These are phyloP conservation scores for Penicillium sp. DNA, from an alignment of 2,329 filamentous ascomycete genomes.

Conservation along the genomic window DNA sequence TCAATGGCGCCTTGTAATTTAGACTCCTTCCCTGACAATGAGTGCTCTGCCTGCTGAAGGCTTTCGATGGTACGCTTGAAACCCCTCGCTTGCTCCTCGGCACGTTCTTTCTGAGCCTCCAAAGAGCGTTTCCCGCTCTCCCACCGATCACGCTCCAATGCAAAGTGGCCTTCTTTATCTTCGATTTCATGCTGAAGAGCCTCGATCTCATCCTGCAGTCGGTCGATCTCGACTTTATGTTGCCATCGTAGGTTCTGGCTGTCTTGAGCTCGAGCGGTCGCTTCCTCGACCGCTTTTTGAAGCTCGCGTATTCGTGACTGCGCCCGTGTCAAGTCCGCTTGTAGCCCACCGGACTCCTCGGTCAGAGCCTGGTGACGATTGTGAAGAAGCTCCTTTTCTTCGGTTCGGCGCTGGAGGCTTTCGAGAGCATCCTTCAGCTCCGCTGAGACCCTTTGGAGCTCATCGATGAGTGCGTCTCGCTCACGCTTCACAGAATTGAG, in stretches of 20 bases:
- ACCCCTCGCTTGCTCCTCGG: conserved; percentile 61
- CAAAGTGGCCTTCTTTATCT: conserved; percentile 64
- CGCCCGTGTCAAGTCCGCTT: conserved; percentile 53
- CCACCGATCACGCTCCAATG: conserved; percentile 67
- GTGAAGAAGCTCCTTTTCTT: conserved; percentile 65
- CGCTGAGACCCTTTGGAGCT: conserved; percentile 36
- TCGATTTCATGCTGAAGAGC: conserved; percentile 59
- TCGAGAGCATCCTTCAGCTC: conserved; percentile 53
- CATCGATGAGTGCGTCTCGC: conserved; percentile 41
- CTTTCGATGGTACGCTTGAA: conserved; percentile 66
- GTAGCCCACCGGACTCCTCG: conserved; percentile 60
- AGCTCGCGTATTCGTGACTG: conserved; percentile 43
- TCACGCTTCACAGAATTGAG: conserved; percentile 41
- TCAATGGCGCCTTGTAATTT: conserved; percentile 63
- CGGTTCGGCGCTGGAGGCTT: conserved; percentile 53
- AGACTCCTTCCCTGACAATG: conserved; percentile 60
- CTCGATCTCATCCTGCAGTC: conserved; percentile 52
- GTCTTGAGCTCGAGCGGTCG: conserved; percentile 54
- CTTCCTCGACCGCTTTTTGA: conserved; percentile 45
- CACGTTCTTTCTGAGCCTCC: conserved; percentile 59
- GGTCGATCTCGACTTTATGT: conserved; percentile 51
- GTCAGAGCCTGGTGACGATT: conserved; percentile 62
- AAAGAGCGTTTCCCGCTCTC: conserved; percentile 60
- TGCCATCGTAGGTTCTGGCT: conserved; percentile 53
- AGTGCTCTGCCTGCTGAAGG: conserved; percentile 62